Evolutionary conservation across 257 asterid species (phyloP), one percentile per base, ranked within the genome.

Genomic region (Scutellaria barbata): DNA sequence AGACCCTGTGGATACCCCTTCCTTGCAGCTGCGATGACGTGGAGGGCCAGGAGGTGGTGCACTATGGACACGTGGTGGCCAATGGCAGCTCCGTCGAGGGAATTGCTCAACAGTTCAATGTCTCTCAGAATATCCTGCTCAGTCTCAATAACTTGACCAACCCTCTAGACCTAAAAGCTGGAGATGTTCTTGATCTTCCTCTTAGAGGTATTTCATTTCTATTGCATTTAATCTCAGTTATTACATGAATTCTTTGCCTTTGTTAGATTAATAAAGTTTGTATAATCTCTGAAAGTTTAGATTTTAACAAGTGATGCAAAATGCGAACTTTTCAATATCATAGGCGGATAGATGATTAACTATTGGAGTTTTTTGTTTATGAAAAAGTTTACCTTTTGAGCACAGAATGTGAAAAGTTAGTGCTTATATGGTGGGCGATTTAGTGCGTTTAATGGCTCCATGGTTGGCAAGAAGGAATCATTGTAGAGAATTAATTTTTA

Each of bases 1-100:
- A 87, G 82, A 43, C 42, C 37, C 77, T 93, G 52, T 77, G 79
- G 85, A 82, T 93, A 43, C 98, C 97, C 13, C 84, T 93, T 39
- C 98, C 98, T 3, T 93, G 98, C 74, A 90, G 98, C 83, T 93
- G 98, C 71, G 96, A 87, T 40, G 80, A 73, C 6, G 87, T 85
- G 37, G 92, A 77, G 5, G 92, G 92, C 0, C 73, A 66, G 77
- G 68, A 9, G 75, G 94, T 87, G 78, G 88, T 92, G 66, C 98
- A 92, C 81, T 92, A 92, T 43, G 98, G 96, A 7, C 81, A 76
- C 51, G 43, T 80, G 81, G 96, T 90, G 82, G 72, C 82, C 5
- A 1, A 42, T 4, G 88, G 84, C 8, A 87, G 85, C 80, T 60
- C 84, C 10, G 76, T 86, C 11, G 87, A 72, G 47, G 92, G 73